Percentiles rank a stretch among this genome's conserved stretches.
Evolutionary conservation across 352 stramenopile genomes (phyloP).

Genomic region (Aphanomyces invadans): DNA sequence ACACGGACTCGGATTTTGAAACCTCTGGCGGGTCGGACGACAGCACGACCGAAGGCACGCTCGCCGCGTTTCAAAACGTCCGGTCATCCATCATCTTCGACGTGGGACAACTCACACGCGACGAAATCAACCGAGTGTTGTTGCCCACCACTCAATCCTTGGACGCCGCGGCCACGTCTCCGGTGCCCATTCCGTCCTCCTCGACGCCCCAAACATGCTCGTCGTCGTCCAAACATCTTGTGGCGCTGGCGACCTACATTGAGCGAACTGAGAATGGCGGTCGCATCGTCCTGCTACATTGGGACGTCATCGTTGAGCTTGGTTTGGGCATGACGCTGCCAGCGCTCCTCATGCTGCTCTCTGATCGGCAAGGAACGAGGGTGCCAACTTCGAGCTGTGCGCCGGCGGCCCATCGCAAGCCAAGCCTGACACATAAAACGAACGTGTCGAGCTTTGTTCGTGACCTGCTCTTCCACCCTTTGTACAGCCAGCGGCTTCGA

Average conservation of each 20-base stretch:
- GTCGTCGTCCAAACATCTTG: slow-evolving; percentile 4
- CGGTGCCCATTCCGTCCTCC: background rate
- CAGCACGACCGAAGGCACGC: slow-evolving; percentile 32
- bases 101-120: slow-evolving; percentile 9
- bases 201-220: background rate
- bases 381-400: slow-evolving; percentile 29
- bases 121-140: slow-evolving; percentile 9
- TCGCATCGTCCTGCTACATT: slow-evolving; percentile 50
- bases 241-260: slow-evolving; percentile 42
- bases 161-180: background rate
- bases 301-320: slow-evolving; percentile 35
- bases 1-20: slow-evolving; percentile 27
- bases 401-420: slow-evolving; percentile 14
- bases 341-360: slow-evolving; percentile 45
- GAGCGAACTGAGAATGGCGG: slow-evolving; percentile 43
- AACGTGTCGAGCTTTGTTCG: slow-evolving; percentile 55
- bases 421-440: slow-evolving; percentile 37
- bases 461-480: slow-evolving; percentile 65
- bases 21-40: slow-evolving; percentile 27
- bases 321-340: slow-evolving; percentile 40
- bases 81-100: slow-evolving; percentile 53
- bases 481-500: slow-evolving; percentile 44
- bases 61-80: slow-evolving; percentile 49
- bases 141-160: slow-evolving; percentile 5
- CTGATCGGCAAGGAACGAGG: slow-evolving; percentile 39